Conservation (phyloP, 116 monocot species). For the Dioscorea cayenensis region DNA sequence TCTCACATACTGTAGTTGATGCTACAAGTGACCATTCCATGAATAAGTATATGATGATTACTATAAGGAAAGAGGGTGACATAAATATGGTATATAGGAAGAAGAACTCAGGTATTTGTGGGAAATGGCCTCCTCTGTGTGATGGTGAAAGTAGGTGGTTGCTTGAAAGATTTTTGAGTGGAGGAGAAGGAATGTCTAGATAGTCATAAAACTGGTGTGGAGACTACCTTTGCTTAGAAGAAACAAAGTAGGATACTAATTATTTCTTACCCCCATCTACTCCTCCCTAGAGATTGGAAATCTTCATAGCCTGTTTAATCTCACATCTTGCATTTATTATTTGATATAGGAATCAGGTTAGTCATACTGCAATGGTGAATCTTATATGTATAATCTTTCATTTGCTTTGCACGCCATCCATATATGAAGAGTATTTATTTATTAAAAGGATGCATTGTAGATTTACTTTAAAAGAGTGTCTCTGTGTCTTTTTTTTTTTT, state of each 20-base stretch:
- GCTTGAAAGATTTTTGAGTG: constrained; percentile 6
- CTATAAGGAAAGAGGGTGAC: not conserved
- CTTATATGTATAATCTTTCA: too few species aligned
- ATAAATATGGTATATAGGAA: not conserved
- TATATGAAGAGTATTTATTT: too few species aligned
- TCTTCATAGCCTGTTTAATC: too few species aligned
- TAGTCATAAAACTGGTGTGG: not conserved
- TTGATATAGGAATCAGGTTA: too few species aligned
- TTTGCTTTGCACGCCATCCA: too few species aligned
- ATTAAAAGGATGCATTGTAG: too few species aligned
- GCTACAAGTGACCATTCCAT: not conserved
- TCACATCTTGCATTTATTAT: too few species aligned
- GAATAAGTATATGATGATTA: not conserved
- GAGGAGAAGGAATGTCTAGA: not conserved
- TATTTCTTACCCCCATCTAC: not conserved
- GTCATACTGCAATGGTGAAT: too few species aligned
- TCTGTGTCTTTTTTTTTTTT: too few species aligned
- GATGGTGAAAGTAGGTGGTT: not conserved
- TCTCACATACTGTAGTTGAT: not conserved
- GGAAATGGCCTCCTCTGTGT: not conserved
- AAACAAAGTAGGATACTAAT: not conserved
- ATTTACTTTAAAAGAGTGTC: too few species aligned
- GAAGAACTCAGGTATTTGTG: not conserved
- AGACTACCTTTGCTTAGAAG: constrained; percentile 13
- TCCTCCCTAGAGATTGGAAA: too few species aligned